Base-by-base conservation (phyloP, 2,329 filamentous ascomycete genomes). In the Stromatinia cepivora region DNA sequence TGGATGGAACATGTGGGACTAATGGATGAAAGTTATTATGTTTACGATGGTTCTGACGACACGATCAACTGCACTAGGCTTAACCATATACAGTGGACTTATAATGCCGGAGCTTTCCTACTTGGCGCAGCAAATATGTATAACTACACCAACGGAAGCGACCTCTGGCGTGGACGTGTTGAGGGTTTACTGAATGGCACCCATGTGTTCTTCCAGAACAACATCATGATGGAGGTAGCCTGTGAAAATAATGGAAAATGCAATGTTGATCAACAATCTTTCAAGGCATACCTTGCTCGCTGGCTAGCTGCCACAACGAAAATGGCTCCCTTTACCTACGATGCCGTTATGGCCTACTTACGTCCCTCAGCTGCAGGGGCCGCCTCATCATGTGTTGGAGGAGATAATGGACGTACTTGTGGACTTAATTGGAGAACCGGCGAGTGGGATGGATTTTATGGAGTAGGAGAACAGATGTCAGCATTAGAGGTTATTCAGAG, bases 81-180 rank as follows among this genome's bases (percentile, higher is more conserved):
- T 68, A 84, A 85, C 22, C 84, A 84, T 2, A 86, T 89, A 70
- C 88, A 91, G 75, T 93, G 89, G 83, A 86, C 86, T 1, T 91
- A 91, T 79, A 92, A 92, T 74, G 84, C 86, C 8, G 90, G 89
- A 22, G 85, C 85, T 10, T 88, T 89, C 76, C 83, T 93, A 53
- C 83, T 87, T 2, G 90, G 90, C 11, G 85, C 86, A 0, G 88
- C 89, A 3, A 89, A 88, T 75, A 88, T 92, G 85, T 90, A 88
- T 77, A 91, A 90, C 0, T 84, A 86, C 78, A 88, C 86, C 4
- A 81, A 81, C 68, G 78, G 82, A 25, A 79, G 79, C 9, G 81
- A 90, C 74, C 84, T 86, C 17, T 91, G 88, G 88, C 84, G 84
- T 66, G 81, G 83, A 56, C 84, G 87, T 1, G 80, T 88, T 6